These are phyloP conservation scores for Scenedesmus sp. DNA, from an alignment of 163 green algal species.

Conservation along the genomic window DNA sequence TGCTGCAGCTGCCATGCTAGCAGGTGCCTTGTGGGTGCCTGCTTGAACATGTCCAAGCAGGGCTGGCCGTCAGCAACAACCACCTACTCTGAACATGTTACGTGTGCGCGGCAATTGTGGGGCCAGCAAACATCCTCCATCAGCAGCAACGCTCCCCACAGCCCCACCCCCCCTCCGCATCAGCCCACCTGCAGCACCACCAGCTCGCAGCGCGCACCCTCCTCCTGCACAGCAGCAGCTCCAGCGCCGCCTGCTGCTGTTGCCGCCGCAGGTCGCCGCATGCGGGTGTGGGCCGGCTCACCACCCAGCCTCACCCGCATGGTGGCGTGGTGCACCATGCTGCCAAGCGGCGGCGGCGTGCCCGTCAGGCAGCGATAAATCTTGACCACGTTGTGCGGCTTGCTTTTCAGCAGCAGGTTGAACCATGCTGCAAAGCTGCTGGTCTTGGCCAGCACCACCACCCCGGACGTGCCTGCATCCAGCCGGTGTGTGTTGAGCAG, in stretches of 20 bases:
- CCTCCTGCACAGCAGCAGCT: conserved; percentile 19
- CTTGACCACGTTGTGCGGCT: conserved; percentile 40
- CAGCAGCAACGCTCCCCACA: neutral
- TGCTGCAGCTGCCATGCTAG: neutral
- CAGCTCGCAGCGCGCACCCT: conserved; percentile 64
- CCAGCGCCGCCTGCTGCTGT: conserved; percentile 48
- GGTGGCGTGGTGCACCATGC: conserved; percentile 45
- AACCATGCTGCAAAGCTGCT: conserved; percentile 71
- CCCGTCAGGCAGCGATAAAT: conserved; percentile 58
- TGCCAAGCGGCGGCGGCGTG: conserved; percentile 39
- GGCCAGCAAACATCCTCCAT: too few species aligned
- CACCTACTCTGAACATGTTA: too few species aligned
- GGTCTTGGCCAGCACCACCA: conserved; percentile 80
- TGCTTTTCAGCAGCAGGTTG: conserved; percentile 65
- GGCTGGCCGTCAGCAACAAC: too few species aligned
- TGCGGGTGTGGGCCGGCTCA: conserved; percentile 65
- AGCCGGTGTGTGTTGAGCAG: conserved; percentile 81
- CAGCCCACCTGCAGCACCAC: conserved; percentile 57
- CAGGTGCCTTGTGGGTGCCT: too few species aligned
- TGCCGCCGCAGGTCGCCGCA: conserved; percentile 38
- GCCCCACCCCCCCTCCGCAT: neutral
- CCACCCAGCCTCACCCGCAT: conserved; percentile 38
- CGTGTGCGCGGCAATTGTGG: too few species aligned
- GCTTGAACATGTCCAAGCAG: too few species aligned
- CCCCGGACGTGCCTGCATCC: conserved; percentile 84